phyloP scores from a whole-genome alignment of 1,284 basidiomycete species.

The Waitea zeae region DNA sequence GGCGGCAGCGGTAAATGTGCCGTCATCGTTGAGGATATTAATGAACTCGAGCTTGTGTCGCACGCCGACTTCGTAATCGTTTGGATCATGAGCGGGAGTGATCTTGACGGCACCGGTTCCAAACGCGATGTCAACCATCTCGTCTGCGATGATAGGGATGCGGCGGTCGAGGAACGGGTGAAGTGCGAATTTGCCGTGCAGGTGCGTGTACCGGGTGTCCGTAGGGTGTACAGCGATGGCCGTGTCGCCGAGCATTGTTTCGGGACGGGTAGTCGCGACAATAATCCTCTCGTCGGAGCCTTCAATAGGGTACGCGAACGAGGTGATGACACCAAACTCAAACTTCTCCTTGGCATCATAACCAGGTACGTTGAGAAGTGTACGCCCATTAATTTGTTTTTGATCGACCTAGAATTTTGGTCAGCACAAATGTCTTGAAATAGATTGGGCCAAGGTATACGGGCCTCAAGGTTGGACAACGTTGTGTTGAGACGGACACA shows the following conservation, averaged over 20 bases:
- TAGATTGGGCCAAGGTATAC: not conserved
- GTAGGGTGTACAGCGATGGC: constrained; percentile 95
- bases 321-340: constrained; percentile 94
- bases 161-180: constrained; percentile 87
- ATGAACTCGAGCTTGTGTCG: constrained; percentile 88
- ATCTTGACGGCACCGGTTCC: constrained; percentile 99
- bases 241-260: constrained; percentile 98
- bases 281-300: constrained; percentile 86
- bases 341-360: constrained; percentile 91
- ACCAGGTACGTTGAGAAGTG: constrained; percentile 81
- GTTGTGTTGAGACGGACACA: constrained; percentile 95
- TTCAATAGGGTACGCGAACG: constrained; percentile 88
- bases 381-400: constrained; percentile 80
- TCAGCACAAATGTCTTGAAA: not conserved
- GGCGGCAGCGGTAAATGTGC: constrained; percentile 87
- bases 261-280: constrained; percentile 94
- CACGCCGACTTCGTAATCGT: constrained; percentile 91
- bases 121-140: constrained; percentile 82
- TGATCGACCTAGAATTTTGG: constrained; percentile 62
- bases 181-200: constrained; percentile 83
- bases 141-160: constrained; percentile 82
- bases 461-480: constrained; percentile 85
- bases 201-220: constrained; percentile 86
- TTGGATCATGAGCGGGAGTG: constrained; percentile 97
- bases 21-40: constrained; percentile 94